Base-by-base conservation (phyloP, 371 early-diverging fungal species). In the Rhizomucor miehei region DNA sequence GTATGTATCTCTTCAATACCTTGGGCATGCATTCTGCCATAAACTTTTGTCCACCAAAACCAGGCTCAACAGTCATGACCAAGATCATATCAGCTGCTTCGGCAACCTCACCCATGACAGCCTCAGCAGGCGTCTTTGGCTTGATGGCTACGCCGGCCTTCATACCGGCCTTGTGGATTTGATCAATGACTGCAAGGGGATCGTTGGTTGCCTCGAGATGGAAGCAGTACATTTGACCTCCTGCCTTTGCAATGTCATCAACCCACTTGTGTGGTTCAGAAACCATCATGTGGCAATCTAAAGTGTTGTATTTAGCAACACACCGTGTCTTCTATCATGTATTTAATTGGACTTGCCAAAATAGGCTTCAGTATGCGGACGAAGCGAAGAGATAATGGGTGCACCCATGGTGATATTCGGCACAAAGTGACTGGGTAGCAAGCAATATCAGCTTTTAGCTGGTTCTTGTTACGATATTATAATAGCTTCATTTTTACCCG, bases 41-140 rank as follows among this genome's bases (percentile, higher is more conserved):
- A 65, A 95, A 95, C 40, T 85, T 71, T 73, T 97, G 98, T 37
- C 98, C 98, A 39, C 98, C 98, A 70, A 97, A 97, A 3, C 98
- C 98, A 44, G 98, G 98, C 66, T 97, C 96, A 35, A 99, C 99
- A 0, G 99, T 98, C 99, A 99, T 99, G 41, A 99, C 82, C 43
- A 99, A 79, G 29, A 98, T 87, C 89, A 92, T 90, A 57, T 97
- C 97, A 48, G 90, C 83, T 61, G 80, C 69, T 20, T 82, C 76
- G 20, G 82, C 90, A 36, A 89, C 66, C 12, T 79, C 75, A 2
- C 75, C 75, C 44, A 84, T 75, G 2, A 92, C 87, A 0, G 75
- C 59, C n/a, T 90, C 90, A 20, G 92, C 81, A 6, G 88, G 84
- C 0, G 99, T 98, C 47, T 82, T 80, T 5, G 99, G 99, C 71